phyloP scores from a whole-genome alignment of 2,329 filamentous ascomycete genomes.

The Claviceps pazoutovae region DNA sequence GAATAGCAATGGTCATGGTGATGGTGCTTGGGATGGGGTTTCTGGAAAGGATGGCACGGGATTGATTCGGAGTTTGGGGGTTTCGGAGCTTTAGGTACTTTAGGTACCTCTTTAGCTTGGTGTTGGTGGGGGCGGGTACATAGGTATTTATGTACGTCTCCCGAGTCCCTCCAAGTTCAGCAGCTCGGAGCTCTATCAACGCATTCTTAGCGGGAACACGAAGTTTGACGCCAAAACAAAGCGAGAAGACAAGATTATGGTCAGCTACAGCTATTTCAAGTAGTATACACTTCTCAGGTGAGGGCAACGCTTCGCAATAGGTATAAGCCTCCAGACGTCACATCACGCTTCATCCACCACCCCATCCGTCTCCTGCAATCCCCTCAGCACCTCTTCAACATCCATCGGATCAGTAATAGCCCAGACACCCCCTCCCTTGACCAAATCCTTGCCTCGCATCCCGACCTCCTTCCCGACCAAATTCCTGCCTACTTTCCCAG shows the following conservation, averaged over 20 bases:
- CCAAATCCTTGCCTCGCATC: slow-evolving; percentile 60
- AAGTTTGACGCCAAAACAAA: too few relatives aligned
- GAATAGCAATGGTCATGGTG: slow-evolving; percentile 46
- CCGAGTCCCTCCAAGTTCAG: too few relatives aligned
- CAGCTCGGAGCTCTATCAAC: too few relatives aligned
- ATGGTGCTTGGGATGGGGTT: not conserved
- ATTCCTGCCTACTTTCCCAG: slow-evolving; percentile 85
- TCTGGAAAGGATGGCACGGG: not conserved
- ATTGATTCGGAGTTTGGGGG: not conserved
- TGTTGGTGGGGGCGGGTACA: too few relatives aligned
- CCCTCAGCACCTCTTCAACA: slow-evolving; percentile 53
- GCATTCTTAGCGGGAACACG: too few relatives aligned
- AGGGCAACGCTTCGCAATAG: not conserved
- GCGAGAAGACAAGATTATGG: too few relatives aligned
- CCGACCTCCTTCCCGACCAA: slow-evolving; percentile 92
- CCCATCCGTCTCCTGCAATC: slow-evolving; percentile 49
- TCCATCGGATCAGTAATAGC: slow-evolving; percentile 71
- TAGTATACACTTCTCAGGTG: too few relatives aligned
- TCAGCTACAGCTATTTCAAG: too few relatives aligned
- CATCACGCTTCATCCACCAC: slow-evolving; percentile 29
- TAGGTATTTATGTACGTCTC: too few relatives aligned
- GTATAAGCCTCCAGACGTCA: too few relatives aligned
- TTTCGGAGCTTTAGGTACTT: not conserved
- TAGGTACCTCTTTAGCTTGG: not conserved
- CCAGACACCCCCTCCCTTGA: slow-evolving; percentile 88